These are phyloP conservation scores for Leucogyrophana mollusca DNA, from an alignment of 768 basidiomycete species.

Conservation along the genomic window DNA sequence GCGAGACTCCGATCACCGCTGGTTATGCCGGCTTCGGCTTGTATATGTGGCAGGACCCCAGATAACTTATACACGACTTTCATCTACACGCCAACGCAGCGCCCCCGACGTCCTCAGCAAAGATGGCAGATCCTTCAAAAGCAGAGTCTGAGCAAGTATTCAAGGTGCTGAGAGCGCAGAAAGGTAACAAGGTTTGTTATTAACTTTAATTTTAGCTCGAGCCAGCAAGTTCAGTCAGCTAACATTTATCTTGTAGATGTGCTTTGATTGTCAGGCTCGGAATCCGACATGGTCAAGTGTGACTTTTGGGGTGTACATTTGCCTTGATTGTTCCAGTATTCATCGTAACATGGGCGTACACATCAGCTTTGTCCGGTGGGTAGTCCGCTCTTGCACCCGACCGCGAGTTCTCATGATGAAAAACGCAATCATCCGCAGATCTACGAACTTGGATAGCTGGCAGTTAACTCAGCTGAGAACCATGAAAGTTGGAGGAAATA, in stretches of 20 bases:
- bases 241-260: slow-evolving; percentile 48
- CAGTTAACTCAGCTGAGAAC: slow-evolving; percentile 85
- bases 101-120: background rate
- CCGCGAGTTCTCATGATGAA: background rate
- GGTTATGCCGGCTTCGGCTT: too few relatives aligned
- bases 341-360: slow-evolving; percentile 99
- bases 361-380: slow-evolving; percentile 93
- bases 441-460: slow-evolving; percentile 97
- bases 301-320: slow-evolving; percentile 96
- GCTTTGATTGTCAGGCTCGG: slow-evolving; percentile 93
- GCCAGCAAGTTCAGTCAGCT: background rate
- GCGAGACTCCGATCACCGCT: too few relatives aligned
- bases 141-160: slow-evolving; percentile 88
- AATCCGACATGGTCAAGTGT: slow-evolving; percentile 99
- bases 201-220: too few relatives aligned
- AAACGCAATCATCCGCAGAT: slow-evolving; percentile 47
- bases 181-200: slow-evolving; percentile 79
- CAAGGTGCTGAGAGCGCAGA: slow-evolving; percentile 76
- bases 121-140: slow-evolving; percentile 77
- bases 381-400: slow-evolving; percentile 3
- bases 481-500: slow-evolving; percentile 97
- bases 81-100: background rate
- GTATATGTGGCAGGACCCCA: too few relatives aligned
- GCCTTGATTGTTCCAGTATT: slow-evolving; percentile 91
- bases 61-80: slow-evolving; percentile 3